Evolutionary conservation across 371 early-diverging fungal genomes (phyloP), one percentile per base, ranked within the genome.

Genomic region (Polyrhizophydium stewartii): DNA sequence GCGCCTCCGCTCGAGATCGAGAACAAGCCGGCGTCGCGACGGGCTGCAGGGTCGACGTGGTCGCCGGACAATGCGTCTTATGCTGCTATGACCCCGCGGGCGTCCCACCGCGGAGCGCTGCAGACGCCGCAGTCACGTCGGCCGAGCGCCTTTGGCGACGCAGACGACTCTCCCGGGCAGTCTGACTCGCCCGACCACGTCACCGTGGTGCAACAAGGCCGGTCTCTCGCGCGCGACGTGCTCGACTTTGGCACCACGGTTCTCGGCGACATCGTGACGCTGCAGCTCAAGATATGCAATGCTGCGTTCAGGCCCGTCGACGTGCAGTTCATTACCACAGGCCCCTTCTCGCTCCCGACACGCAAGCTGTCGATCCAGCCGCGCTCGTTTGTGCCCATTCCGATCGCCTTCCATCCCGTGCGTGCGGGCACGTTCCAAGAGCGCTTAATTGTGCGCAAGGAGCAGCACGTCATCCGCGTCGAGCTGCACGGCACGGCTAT

Each of bases 261-360:
- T 24, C 35, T 53, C 5, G 53, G 53, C 35, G 5, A 53, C 35
- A 27, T 53, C 10, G 9, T 10, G 21, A 53, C 53, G 10, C 53
- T 53, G 19, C 25, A 25, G 2, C 35, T 53, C 32, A 30, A 35
- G 53, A 53, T 53, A 5, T 53, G 53, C 53, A 53, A 53, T 24
- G 53, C 53, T 5, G 53, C 53, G 10, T 30, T 12, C 24, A 6
- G 35, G 25, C 10, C 53, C 21, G 53, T 53, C 32, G 21, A 53
- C 13, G 53, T 53, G 21, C 53, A 53, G 5, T 53, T 53, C 27
- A 53, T 53, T 27, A 53, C 53, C 13, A 53, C 53, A 5, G 53
- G 53, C 3, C 53, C 53, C 13, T 53, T 53, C 25, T 53, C 53
- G 3, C 32, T 53, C 5, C 53, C 53, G 19, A 53, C 53, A 19